Percentiles rank a stretch among this genome's conserved stretches.
phyloP scores from a whole-genome alignment of 225 moss, liverwort and hornwort genomes.

The Sphagnum contortum region DNA sequence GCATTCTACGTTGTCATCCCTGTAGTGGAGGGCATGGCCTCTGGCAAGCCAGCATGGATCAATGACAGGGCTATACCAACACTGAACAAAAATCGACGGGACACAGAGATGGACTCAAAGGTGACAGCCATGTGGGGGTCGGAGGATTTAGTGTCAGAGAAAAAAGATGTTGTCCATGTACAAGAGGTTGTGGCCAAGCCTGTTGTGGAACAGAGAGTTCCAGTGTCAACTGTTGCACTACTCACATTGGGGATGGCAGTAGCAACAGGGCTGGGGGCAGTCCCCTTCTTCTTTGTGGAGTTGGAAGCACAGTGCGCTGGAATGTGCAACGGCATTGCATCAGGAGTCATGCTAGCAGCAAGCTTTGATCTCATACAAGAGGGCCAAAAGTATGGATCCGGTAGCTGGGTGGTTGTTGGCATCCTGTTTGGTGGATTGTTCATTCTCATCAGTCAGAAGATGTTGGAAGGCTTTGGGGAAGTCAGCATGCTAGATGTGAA shows the following conservation, averaged over 20 bases:
- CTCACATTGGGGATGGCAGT: constrained; percentile 85
- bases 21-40: constrained; percentile 12
- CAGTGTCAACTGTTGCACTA: constrained; percentile 66
- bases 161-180: background rate
- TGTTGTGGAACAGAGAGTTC: constrained; percentile 31
- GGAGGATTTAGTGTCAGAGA: background rate
- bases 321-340: constrained; percentile 89
- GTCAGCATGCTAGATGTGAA: constrained; percentile 91
- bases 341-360: constrained; percentile 94
- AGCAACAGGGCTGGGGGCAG: constrained; percentile 81
- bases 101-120: background rate
- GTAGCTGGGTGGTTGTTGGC: constrained; percentile 84
- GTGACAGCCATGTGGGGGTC: background rate
- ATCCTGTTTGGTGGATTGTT: constrained; percentile 77
- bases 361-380: constrained; percentile 99
- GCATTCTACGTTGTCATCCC: constrained; percentile 7
- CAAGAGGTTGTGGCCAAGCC: constrained; percentile 11
- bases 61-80: background rate
- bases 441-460: constrained; percentile 65
- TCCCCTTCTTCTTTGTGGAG: constrained; percentile 92
- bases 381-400: constrained; percentile 84
- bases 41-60: constrained; percentile 4
- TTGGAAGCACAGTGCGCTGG: constrained; percentile 82
- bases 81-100: too few species aligned
- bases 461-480: constrained; percentile 70